Evolutionary conservation across 78 protist species (phyloP).

Genomic region (Acrasis kona): DNA sequence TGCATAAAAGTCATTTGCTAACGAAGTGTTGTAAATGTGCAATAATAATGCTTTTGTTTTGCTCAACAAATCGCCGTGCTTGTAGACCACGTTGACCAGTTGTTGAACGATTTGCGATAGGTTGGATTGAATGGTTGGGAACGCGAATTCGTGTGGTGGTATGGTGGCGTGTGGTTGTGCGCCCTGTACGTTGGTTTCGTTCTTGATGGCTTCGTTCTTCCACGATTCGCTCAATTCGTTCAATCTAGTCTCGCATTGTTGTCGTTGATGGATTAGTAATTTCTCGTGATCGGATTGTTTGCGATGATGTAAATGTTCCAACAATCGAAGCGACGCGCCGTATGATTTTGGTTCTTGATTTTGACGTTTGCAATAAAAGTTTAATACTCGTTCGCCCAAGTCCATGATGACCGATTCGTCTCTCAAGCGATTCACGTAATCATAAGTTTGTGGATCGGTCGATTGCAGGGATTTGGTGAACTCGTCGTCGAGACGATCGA

Average conservation of each 20-base stretch:
- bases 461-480: conserved; percentile 51
- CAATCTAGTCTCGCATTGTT: not conserved
- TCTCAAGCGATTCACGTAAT: conserved; percentile 50
- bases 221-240: not conserved
- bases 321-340: conserved; percentile 33
- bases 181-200: not conserved
- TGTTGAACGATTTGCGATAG: conserved; percentile 3
- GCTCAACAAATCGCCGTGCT: conserved; percentile 50
- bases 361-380: conserved; percentile 18
- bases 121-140: not conserved
- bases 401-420: conserved; percentile 46
- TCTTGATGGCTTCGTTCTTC: not conserved
- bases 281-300: not conserved
- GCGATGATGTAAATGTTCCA: conserved; percentile 58
- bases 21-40: conserved; percentile 62
- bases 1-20: conserved; percentile 36
- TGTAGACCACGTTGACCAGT: conserved; percentile 43
- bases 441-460: conserved; percentile 62
- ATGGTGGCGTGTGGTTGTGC: not conserved
- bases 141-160: not conserved
- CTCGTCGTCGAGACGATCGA: conserved; percentile 75
- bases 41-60: conserved; percentile 61
- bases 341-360: conserved; percentile 3
- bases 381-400: conserved; percentile 18
- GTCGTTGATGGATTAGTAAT: not conserved